phyloP scores from a whole-genome alignment of 2,329 filamentous ascomycete genomes.

The Nemania bipapillata region DNA sequence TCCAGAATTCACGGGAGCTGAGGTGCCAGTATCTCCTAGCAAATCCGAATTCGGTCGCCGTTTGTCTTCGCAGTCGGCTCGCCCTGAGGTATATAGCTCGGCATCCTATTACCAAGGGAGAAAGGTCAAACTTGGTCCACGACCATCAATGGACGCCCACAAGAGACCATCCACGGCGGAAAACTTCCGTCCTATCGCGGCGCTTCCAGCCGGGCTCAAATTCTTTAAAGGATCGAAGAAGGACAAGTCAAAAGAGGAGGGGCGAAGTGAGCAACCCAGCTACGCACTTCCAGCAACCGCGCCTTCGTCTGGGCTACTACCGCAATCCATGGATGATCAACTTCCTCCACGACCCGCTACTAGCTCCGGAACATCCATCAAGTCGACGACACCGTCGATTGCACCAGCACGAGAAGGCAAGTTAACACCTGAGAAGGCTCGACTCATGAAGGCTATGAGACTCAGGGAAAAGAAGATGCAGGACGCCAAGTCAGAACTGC shows the following conservation, averaged over 20 bases:
- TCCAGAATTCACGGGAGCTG: constrained; percentile 62
- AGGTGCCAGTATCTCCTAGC: constrained; percentile 59
- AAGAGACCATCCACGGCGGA: constrained; percentile 70
- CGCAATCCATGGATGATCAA: constrained; percentile 50
- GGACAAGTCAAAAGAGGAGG: constrained; percentile 54
- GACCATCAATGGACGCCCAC: constrained; percentile 76
- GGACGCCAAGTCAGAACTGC: constrained; percentile 46
- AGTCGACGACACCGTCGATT: constrained; percentile 57
- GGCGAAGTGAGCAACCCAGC: constrained; percentile 46
- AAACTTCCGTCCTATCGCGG: constrained; percentile 76
- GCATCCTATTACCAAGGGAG: constrained; percentile 66
- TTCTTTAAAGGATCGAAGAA: constrained; percentile 69
- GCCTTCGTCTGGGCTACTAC: constrained; percentile 51
- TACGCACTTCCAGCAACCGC: constrained; percentile 53
- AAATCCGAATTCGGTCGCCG: constrained; percentile 57
- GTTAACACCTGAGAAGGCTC: constrained; percentile 88
- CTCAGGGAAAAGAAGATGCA: constrained; percentile 77
- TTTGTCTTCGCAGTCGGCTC: constrained; percentile 64
- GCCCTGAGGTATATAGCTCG: constrained; percentile 63
- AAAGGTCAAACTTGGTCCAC: constrained; percentile 88
- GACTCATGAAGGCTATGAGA: constrained; percentile 94
- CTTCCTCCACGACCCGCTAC: constrained; percentile 56
- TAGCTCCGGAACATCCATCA: constrained; percentile 59
- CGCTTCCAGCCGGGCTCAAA: constrained; percentile 83
- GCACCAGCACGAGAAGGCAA: constrained; percentile 56